Percentiles rank a stretch among this genome's conserved stretches.
Conservation (phyloP, 2,329 filamentous ascomycete genomes). For the Diplodia seriata region DNA sequence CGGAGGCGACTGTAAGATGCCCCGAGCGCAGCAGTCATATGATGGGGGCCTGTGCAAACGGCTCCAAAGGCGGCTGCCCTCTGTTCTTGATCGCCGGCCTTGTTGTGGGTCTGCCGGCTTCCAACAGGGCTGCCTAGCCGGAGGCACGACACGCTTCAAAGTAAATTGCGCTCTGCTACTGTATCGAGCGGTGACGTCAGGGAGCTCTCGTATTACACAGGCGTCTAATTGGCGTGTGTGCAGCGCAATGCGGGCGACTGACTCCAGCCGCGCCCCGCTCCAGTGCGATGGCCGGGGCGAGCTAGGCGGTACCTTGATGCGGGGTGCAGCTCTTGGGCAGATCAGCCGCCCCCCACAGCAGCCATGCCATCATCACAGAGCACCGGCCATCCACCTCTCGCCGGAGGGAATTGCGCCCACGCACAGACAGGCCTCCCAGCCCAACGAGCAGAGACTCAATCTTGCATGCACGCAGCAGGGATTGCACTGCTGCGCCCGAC, state of each 20-base stretch:
- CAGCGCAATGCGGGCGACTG: neutral
- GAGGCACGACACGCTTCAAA: neutral
- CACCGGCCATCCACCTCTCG: conserved; percentile 7
- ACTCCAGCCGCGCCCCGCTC: neutral
- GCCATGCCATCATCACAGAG: conserved; percentile 12
- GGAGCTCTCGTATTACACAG: neutral
- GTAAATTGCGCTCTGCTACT: neutral
- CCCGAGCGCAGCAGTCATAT: neutral
- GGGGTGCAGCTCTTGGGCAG: conserved; percentile 18
- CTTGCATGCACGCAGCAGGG: conserved; percentile 2
- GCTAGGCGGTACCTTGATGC: conserved; percentile 14
- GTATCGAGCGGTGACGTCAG: neutral
- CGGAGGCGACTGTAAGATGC: neutral
- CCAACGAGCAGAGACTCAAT: conserved; percentile 1
- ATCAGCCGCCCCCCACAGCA: conserved; percentile 4
- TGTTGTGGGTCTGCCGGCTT: neutral
- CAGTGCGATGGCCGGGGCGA: conserved; percentile 7
- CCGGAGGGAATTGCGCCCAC: conserved; percentile 15
- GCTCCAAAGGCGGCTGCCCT: neutral
- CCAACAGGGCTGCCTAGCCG: neutral
- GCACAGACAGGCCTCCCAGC: neutral
- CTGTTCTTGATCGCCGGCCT: neutral
- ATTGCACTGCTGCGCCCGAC: conserved; percentile 2
- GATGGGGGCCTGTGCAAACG: conserved; percentile 1
- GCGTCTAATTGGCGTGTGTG: neutral